Evolutionary conservation across 139 green algal genomes (phyloP).

Genomic region (Dunaliella primolecta): DNA sequence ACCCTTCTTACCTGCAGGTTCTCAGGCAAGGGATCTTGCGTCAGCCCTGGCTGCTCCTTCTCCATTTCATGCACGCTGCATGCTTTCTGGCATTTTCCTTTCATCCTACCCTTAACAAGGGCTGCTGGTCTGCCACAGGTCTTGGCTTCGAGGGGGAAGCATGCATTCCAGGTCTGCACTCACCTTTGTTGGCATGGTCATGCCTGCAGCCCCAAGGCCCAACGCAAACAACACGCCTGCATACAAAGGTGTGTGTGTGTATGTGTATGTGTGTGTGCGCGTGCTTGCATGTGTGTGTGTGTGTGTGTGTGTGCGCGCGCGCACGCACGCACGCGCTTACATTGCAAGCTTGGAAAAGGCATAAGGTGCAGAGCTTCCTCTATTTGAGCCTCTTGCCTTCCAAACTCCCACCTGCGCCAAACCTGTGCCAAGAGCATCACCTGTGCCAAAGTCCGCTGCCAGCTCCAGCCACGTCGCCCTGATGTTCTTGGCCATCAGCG

Average conservation of each 20-base stretch:
- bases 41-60: too few species aligned
- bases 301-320: not conserved
- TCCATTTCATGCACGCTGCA: not conserved
- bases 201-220: slow-evolving; percentile 63
- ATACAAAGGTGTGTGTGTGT: not conserved
- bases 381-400: too few species aligned
- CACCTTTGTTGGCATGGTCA: slow-evolving; percentile 70
- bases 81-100: not conserved
- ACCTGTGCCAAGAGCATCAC: too few species aligned
- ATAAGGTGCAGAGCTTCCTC: too few species aligned
- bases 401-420: too few species aligned
- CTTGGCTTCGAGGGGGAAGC: too few species aligned
- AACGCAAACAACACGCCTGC: slow-evolving; percentile 48
- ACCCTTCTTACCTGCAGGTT: too few species aligned
- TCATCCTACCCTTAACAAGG: not conserved
- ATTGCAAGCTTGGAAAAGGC: too few species aligned
- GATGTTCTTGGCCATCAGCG: not conserved
- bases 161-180: slow-evolving; percentile 11
- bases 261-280: not conserved
- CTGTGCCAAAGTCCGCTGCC: not conserved
- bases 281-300: not conserved
- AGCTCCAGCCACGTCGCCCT: not conserved
- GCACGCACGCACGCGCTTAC: not conserved
- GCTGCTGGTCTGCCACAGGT: not conserved
- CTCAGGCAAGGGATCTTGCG: not conserved